These are phyloP conservation scores for Ceratocystiopsis sp. DNA, from an alignment of 2,329 filamentous ascomycete genomes.

Conservation along the genomic window DNA sequence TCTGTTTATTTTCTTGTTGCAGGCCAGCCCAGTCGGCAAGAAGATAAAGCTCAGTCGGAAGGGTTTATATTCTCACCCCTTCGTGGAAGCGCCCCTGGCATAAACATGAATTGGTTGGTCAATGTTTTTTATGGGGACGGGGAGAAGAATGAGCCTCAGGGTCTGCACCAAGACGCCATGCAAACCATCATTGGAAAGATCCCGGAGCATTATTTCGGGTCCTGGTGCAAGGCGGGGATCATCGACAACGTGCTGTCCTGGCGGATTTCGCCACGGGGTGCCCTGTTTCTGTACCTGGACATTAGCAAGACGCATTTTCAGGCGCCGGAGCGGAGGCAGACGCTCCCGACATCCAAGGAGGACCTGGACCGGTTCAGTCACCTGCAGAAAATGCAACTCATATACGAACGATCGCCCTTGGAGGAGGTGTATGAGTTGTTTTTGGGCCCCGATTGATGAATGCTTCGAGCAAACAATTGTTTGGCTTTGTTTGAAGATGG, in stretches of 20 bases:
- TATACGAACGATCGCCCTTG: no score
- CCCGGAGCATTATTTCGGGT: not conserved
- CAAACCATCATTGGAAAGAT: not conserved
- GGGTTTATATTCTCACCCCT: not conserved
- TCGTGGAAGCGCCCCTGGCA: not conserved
- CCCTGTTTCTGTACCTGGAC: conserved; percentile 5
- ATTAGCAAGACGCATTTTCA: not conserved
- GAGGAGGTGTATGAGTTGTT: no score
- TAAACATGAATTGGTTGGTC: conserved; percentile 3
- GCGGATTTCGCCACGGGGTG: not conserved
- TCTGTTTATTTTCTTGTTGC: not conserved
- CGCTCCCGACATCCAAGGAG: no score
- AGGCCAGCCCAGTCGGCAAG: no score
- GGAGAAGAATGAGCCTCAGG: not conserved
- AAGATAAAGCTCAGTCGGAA: not conserved
- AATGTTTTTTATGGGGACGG: not conserved
- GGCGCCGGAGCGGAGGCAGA: no score
- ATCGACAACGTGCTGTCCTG: conserved; percentile 5
- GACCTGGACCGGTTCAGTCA: no score
- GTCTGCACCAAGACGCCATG: not conserved
- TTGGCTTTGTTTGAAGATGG: no score
- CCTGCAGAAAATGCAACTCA: no score
- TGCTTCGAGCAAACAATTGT: no score
- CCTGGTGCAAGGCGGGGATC: not conserved
- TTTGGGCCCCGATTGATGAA: no score